These are phyloP conservation scores for Blastobotrys muscicola DNA, from an alignment of 805 yeast genomes.

Conservation along the genomic window DNA sequence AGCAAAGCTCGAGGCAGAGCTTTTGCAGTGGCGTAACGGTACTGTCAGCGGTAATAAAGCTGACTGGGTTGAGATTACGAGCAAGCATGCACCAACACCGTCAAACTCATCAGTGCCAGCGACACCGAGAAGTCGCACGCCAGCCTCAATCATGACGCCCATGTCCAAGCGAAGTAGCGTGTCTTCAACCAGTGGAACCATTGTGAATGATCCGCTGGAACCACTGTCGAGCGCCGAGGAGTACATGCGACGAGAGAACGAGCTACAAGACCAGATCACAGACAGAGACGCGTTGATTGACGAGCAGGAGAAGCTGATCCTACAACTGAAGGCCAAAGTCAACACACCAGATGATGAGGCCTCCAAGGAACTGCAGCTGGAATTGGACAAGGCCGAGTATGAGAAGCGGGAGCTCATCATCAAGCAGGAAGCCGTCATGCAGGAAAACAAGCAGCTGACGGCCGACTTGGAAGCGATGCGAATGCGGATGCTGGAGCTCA, in stretches of 20 bases:
- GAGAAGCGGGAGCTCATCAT: constrained; percentile 19
- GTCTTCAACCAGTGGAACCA: not conserved
- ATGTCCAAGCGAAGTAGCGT: not conserved
- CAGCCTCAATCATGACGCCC: not conserved
- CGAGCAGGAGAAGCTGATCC: constrained; percentile 12
- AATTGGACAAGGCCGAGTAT: constrained; percentile 14
- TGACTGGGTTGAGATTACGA: no score
- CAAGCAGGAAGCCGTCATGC: constrained; percentile 9
- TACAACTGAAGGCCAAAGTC: constrained; percentile 8
- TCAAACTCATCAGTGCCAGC: no score
- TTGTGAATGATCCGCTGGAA: not conserved
- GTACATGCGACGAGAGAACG: constrained; percentile 24
- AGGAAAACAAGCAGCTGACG: constrained; percentile 13
- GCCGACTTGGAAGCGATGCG: constrained; percentile 10
- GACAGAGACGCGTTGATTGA: constrained; percentile 20
- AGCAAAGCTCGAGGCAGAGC: constrained; percentile 34
- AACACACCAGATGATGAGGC: constrained; percentile 5
- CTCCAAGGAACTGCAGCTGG: constrained; percentile 7
- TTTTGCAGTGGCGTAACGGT: constrained; percentile 10
- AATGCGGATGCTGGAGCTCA: constrained; percentile 6
- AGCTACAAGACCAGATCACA: constrained; percentile 24
- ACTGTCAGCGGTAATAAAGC: no score
- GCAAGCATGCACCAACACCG: no score
- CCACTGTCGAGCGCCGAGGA: constrained; percentile 11
- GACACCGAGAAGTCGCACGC: no score